Base-by-base conservation (phyloP, 192 early-diverging fungal species). In the Entomortierella parvispora region DNA sequence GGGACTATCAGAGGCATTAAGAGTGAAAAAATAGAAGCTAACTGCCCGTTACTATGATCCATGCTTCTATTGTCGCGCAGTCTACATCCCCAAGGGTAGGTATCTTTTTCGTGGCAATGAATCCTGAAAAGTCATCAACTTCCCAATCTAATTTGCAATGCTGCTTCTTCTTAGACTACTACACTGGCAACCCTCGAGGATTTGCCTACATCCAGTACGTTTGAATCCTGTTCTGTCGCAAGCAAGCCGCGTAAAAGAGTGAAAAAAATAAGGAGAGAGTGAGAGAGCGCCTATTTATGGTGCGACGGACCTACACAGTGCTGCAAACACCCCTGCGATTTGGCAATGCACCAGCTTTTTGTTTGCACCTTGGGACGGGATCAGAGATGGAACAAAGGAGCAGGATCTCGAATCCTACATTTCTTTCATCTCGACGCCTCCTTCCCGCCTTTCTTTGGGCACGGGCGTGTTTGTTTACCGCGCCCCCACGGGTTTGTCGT, bases 21-120 rank as follows among this genome's bases (percentile, higher is more conserved):
- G n/a, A n/a, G n/a, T n/a, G n/a, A n/a, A n/a, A n/a, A n/a, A n/a
- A n/a, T n/a, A n/a, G n/a, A n/a, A n/a, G n/a, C n/a, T n/a, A n/a
- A n/a, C n/a, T n/a, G n/a, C 5, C 26, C 18, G 10, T 12, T 50
- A n/a, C 42, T 9, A 40, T 58, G 32, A 10, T 50, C 22, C 11
- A 18, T 1, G 29, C 9, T 14, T 37, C 10, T 25, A 12, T 10
- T 10, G 20, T 3, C 1, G 18, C 52, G 23, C n/a, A 77, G 74
- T 77, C 28, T 77, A 77, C 49, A 77, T 77, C 61, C 74, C 74
- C 53, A 77, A 77, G 62, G 74, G 74, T 77, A 56, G 68, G 60
- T 25, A 2, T 17, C 42, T 2, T 9, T 18, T 18, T 11, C 7
- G 34, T 34, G 32, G 48, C 48, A 45, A 17, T 45, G 14, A 18